Conservation (phyloP, 306 rosid genomes). For the Prunus davidiana region DNA sequence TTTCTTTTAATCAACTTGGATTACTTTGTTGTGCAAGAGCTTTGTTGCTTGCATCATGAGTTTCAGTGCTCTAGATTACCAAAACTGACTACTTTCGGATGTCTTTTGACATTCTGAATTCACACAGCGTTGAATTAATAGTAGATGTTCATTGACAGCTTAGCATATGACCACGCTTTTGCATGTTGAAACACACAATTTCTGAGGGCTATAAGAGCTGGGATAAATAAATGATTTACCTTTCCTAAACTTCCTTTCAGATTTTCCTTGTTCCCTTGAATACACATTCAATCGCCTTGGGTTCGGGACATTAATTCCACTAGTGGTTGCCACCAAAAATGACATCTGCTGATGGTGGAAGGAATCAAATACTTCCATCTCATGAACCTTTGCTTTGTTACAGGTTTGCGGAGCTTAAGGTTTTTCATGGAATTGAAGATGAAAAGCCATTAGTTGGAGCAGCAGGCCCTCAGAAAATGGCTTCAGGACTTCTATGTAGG, state of each 20-base stretch:
- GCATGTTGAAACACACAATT: neutral
- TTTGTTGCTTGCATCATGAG: neutral
- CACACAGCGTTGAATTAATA: neutral
- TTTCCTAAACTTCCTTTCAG: neutral
- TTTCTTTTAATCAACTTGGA: neutral
- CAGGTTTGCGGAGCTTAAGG: conserved; percentile 80
- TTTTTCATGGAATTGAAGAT: conserved; percentile 77
- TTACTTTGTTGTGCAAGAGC: conserved; percentile 4
- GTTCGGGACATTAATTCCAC: neutral
- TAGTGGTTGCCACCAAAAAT: neutral
- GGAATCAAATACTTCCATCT: conserved; percentile 2
- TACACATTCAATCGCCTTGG: neutral
- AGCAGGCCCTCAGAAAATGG: conserved; percentile 70
- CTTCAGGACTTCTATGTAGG: conserved; percentile 79
- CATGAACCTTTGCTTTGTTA: conserved; percentile 14
- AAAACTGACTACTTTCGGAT: neutral
- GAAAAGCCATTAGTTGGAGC: conserved; percentile 49
- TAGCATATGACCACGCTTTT: neutral
- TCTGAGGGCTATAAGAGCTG: neutral
- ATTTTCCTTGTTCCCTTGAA: neutral
- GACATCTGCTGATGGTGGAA: neutral
- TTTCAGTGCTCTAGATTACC: neutral
- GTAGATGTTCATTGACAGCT: neutral
- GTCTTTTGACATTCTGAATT: neutral
- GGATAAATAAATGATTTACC: too few species aligned